phyloP scores from a whole-genome alignment of 257 asterid species.

The Mentha longifolia region DNA sequence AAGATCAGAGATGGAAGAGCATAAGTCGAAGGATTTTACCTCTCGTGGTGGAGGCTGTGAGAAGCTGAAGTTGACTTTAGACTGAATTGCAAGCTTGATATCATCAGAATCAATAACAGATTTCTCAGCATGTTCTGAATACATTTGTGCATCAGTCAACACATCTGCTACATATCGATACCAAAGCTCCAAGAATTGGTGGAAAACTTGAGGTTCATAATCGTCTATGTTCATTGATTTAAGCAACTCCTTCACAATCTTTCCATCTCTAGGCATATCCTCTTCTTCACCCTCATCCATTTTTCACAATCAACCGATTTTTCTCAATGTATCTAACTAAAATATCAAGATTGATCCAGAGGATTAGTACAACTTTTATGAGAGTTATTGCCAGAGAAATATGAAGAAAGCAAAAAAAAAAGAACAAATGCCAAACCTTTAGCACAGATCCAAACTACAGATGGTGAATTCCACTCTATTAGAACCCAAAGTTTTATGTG shows the following conservation, averaged over 20 bases:
- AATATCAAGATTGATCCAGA: not conserved
- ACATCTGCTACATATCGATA: constrained; percentile 77
- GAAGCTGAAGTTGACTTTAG: constrained; percentile 87
- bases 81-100: constrained; percentile 82
- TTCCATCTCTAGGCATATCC: constrained; percentile 87
- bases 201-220: constrained; percentile 82
- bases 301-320: constrained; percentile 8
- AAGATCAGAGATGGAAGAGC: not conserved
- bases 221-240: constrained; percentile 85
- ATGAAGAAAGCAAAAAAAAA: not conserved
- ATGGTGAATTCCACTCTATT: not conserved
- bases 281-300: constrained; percentile 78
- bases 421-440: not conserved
- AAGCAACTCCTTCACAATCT: constrained; percentile 73
- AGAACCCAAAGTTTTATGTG: not conserved
- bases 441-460: constrained; percentile 6
- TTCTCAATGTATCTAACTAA: not conserved
- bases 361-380: not conserved
- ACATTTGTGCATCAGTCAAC: constrained; percentile 76
- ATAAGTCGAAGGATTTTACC: constrained; percentile 45
- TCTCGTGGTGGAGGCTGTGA: constrained; percentile 96
- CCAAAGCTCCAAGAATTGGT: constrained; percentile 82
- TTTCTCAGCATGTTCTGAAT: constrained; percentile 88
- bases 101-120: constrained; percentile 77
- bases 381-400: not conserved